Base-by-base conservation (phyloP, 495 filamentous ascomycete species). In the Parachaetomium inaequale region DNA sequence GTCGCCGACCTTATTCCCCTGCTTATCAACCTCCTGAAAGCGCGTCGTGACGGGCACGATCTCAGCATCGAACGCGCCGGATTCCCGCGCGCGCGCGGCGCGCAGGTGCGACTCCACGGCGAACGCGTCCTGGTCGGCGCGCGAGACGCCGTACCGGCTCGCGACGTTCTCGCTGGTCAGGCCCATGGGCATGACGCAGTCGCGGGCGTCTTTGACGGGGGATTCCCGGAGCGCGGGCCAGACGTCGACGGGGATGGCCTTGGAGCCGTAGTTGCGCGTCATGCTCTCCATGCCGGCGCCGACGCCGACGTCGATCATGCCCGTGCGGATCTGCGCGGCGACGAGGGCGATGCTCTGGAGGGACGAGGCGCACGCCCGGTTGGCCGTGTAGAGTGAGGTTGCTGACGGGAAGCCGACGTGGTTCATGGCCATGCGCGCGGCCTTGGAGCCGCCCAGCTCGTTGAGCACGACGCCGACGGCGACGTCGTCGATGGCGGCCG, bases 101-200 rank as follows among this genome's bases (percentile, higher is more conserved):
- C 89, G 82, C 50, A 74, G 72, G 71, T 96, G 93, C 17, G 84
- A 88, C 63, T 81, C 78, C 23, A 85, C 88, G 0, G 92, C 91
- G 60, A 96, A 92, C 6, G 77, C 85, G 71, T 97, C 93, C 77
- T 96, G 92, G 62, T 93, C 91, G 5, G 73, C 79, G 21, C 93
- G 74, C 11, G 73, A 78, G n/a, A 97, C 81, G 6, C 84, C 84
- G 65, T 96, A 93, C 52, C 92, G 78, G 63, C 77, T 74, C 0
- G 92, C 90, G 11, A 97, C 92, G 66, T 96, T 96, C 80, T 97
- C 93, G 26, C 84, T 85, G n/a, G 93, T 97, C 46, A 93, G 69
- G 0, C 93, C 92, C 93, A 97, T 97, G 58, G 85, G 85, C 92
- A 95, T 94, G 68, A 96, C 86, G 68, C 92, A 96, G 70, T 96